Evolutionary conservation across 192 early-diverging fungal genomes (phyloP), one percentile per base, ranked within the genome.

Genomic region (Irineochytrium annulatum): DNA sequence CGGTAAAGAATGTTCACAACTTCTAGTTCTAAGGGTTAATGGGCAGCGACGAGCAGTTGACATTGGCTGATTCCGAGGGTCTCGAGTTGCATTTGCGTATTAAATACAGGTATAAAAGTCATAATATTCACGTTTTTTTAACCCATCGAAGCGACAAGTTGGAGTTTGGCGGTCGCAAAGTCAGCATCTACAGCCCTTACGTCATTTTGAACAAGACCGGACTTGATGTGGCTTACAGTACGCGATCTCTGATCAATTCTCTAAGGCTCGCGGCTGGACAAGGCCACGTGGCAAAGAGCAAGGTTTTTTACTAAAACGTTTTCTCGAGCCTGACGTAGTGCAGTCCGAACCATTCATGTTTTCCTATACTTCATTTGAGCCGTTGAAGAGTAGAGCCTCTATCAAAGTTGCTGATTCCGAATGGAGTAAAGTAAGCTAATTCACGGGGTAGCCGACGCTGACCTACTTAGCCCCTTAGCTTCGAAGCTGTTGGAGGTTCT

Each of bases 141-240:
- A 20, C 24, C 16, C 53, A 11, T 43, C n/a, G 14, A 44, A 76
- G 73, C 39, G 70, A 71, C 53, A 76, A 77, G 41, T 30, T 55
- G 24, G 82, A 86, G 52, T 78, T 75, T 53, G 87, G 82, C 52
- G 92, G 87, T 29, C 81, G 86, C 22, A 92, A 88, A 41, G 87
- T 95, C 61, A 90, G 85, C 67, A 81, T 98, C n/a, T 95, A 87
- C 77, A 83, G 86, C 51, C 94, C 95, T 3, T 96, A 98, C 62
- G 83, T 95, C 1, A 83, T 98, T 66, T 68, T 98, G 48, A 98
- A 98, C 74, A 91, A 93, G 65, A 91, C 94, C 2, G 91, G 92
- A 1, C 62, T 92, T 31, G 77, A 83, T 31, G 78, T 96, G 34
- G 60, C 71, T 3, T 91, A 91, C 75, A 89, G 82, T 52, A 78